Conservation (phyloP, 306 rosid species). For the Casuarina equisetifolia region DNA sequence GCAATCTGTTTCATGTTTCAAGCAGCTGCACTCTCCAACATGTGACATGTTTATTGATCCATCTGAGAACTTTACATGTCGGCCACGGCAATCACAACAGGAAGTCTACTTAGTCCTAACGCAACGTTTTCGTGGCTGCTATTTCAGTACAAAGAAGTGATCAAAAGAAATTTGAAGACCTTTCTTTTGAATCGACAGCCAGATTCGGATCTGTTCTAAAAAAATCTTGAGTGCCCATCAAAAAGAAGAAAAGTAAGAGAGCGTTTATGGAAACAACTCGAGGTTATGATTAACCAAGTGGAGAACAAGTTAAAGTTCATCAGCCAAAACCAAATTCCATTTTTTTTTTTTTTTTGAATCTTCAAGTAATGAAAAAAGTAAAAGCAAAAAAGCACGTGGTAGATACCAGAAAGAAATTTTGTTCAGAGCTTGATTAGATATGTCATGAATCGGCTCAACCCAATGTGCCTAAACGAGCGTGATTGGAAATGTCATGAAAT, state of each 20-base stretch:
- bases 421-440: no score
- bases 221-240: neutral
- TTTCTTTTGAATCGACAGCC: neutral
- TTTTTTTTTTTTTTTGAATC: no score
- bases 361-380: no score
- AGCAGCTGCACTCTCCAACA: neutral
- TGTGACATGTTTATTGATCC: constrained; percentile 22
- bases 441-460: neutral
- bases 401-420: no score
- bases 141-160: neutral
- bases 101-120: neutral
- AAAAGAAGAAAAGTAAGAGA: neutral
- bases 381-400: no score
- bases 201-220: neutral
- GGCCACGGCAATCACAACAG: neutral
- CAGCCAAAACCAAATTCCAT: no score
- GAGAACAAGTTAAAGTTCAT: no score
- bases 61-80: constrained; percentile 13
- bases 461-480: no score
- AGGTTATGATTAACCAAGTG: no score
- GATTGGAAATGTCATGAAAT: neutral
- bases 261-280: neutral
- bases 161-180: neutral
- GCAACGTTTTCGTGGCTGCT: neutral
- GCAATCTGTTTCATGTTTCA: neutral